These are phyloP conservation scores for Amoeboaphelidium occidentale DNA, from an alignment of 371 early-diverging fungal species.

Conservation along the genomic window DNA sequence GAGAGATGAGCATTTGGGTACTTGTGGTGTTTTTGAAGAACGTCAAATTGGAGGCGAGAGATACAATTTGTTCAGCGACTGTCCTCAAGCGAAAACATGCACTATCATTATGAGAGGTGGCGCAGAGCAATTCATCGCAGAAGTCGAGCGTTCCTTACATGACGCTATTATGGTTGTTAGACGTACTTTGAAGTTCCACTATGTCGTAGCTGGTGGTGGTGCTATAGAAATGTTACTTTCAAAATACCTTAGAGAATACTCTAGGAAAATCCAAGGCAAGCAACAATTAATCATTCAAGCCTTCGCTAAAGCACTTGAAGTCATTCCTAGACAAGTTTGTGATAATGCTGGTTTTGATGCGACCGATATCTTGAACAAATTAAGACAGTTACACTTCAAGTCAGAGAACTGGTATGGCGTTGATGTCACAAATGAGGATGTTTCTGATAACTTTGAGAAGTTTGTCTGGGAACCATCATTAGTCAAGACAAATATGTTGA, in stretches of 20 bases:
- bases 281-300: constrained; percentile 90
- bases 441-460: constrained; percentile 70
- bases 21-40: constrained; percentile 88
- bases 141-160: constrained; percentile 94
- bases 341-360: constrained; percentile 99
- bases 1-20: constrained; percentile 52
- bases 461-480: constrained; percentile 98
- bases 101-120: constrained; percentile 96
- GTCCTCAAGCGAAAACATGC: constrained; percentile 75
- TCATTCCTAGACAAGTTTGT: constrained; percentile 94
- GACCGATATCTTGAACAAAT: constrained; percentile 89
- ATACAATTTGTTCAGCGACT: constrained; percentile 88
- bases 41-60: constrained; percentile 92
- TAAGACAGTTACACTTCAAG: constrained; percentile 82
- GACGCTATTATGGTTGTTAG: constrained; percentile 99
- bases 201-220: constrained; percentile 96
- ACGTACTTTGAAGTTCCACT: constrained; percentile 75
- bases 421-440: constrained; percentile 68
- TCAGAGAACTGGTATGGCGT: constrained; percentile 74
- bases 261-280: constrained; percentile 78
- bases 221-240: constrained; percentile 96
- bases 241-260: constrained; percentile 70
- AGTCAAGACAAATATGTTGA: constrained; percentile 92
- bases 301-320: constrained; percentile 93
- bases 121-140: constrained; percentile 98